Percentiles rank a stretch among this genome's conserved stretches.
These are phyloP conservation scores for Paecilomyces niveus DNA, from an alignment of 2,329 filamentous ascomycete genomes.

Conservation along the genomic window DNA sequence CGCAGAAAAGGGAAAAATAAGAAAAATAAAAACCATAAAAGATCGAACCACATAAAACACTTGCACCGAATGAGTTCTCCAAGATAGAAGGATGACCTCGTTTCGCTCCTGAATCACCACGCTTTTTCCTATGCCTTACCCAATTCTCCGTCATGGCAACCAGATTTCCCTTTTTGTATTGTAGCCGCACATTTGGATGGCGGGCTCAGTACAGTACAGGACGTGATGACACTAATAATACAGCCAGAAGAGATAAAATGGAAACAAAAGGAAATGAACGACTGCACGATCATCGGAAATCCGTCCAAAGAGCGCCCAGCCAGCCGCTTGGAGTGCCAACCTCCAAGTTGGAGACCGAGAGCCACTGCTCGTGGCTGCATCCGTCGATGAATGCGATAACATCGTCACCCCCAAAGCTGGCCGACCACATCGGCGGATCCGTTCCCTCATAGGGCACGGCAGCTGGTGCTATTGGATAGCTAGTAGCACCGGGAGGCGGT, in stretches of 20 bases:
- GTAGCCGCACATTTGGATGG: neutral
- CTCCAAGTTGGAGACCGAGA: conserved; percentile 20
- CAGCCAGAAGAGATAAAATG: conserved; percentile 7
- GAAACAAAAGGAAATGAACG: neutral
- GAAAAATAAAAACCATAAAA: neutral
- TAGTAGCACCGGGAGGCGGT: conserved; percentile 26
- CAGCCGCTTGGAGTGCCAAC: conserved; percentile 26
- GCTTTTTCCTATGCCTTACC: neutral
- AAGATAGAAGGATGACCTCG: neutral
- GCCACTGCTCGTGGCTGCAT: conserved; percentile 23
- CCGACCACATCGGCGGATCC: conserved; percentile 21
- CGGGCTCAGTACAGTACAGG: neutral
- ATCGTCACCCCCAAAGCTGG: conserved; percentile 31
- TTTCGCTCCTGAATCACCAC: neutral
- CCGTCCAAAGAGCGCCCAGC: conserved; percentile 29
- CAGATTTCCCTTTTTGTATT: neutral
- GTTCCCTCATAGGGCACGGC: conserved; percentile 14
- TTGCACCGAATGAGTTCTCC: neutral
- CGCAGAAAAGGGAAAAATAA: neutral
- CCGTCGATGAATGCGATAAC: conserved; percentile 31
- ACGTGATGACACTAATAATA: neutral
- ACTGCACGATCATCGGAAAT: conserved; percentile 9
- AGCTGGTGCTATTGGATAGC: conserved; percentile 19
- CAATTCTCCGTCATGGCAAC: neutral
- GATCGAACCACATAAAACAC: neutral